Base-by-base conservation (phyloP, 1,284 basidiomycete species). In the Anthracocystis panici-leucophaei region DNA sequence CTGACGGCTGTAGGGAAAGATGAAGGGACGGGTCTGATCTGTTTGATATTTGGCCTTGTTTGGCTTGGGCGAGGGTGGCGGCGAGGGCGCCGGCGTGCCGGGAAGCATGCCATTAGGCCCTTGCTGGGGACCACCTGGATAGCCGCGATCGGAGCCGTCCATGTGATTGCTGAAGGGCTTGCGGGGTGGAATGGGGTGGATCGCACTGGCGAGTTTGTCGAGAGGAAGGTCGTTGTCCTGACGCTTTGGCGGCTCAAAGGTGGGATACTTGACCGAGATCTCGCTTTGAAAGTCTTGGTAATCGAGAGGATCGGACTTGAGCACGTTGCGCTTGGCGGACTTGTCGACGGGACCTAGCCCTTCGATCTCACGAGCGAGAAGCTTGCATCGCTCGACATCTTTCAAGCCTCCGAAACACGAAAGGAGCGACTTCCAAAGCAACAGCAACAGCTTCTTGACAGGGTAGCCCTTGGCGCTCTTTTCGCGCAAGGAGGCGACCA, bases 1-100 rank as follows among this genome's bases (percentile, higher is more conserved):
- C 11, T 86, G 77, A 2, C 77, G 84, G 23, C 55, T 93, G 85
- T 97, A 99, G 0, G 97, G 97, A 84, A 99, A 95, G 62, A 99
- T 88, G 84, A 99, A 99, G 1, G 97, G 97, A 9, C 93, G 89
- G 35, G 88, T 91, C 83, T 97, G 97, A 85, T 99, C 97, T 0
- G 97, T 99, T 86, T 99, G 97, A 86, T 95, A 99, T 84, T 97
- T 95, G 83, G 96, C 94, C 86, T 98, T 98, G 88, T 98, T 98
- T 9, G 93, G 94, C 83, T 96, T 97, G 14, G 88, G 87, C 20
- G 91, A 91, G 0, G 92, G 92, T 1, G 94, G 92, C 0, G 95
- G 95, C 0, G 93, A 91, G 3, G 95, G 95, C 25, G 93, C 93
- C 1, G 94, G 95, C 21, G 82, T 84, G n/a, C 75, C 81, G 0